A percentile compares a stretch with the other conserved stretches of the same genome.
These are phyloP conservation scores for Candida anglica DNA, from an alignment of 805 yeast species.

Conservation along the genomic window DNA sequence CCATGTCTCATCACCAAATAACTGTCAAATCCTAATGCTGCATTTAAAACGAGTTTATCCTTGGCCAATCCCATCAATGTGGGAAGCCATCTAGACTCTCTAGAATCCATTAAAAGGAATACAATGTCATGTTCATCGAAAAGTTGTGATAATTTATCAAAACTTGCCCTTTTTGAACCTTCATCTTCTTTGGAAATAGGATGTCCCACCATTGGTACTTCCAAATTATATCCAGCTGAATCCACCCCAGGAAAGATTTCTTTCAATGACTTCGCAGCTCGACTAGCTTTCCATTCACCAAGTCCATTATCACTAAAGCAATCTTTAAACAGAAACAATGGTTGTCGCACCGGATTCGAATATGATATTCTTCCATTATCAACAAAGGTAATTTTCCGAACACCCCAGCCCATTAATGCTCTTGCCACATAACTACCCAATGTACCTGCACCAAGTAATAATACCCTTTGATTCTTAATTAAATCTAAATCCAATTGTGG, in stretches of 20 bases:
- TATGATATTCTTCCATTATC: conserved; percentile 87
- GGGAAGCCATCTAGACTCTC: conserved; percentile 98
- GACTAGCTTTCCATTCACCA: conserved; percentile 70
- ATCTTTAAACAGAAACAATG: conserved; percentile 78
- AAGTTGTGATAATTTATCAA: conserved; percentile 46
- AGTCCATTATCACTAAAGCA: conserved; percentile 57
- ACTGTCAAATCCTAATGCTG: conserved; percentile 93
- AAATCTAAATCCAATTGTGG: conserved; percentile 73
- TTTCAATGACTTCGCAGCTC: conserved; percentile 71
- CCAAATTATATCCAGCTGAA: conserved; percentile 58
- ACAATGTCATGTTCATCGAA: conserved; percentile 70
- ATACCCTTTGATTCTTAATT: conserved; percentile 56
- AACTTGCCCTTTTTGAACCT: conserved; percentile 44
- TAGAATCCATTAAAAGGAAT: conserved; percentile 84
- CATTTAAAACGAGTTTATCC: conserved; percentile 76
- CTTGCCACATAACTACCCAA: conserved; percentile 90
- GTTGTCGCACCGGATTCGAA: conserved; percentile 95
- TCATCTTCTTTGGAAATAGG: conserved; percentile 65
- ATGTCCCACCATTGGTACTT: conserved; percentile 97
- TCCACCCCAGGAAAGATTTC: conserved; percentile 76
- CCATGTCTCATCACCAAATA: conserved; percentile 95
- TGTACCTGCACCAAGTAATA: conserved; percentile 94
- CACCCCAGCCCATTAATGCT: conserved; percentile 92
- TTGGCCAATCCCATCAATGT: conserved; percentile 70
- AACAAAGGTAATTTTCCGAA: conserved; percentile 76